These are phyloP conservation scores for Phytopythium sindhum DNA, from an alignment of 352 stramenopile species.

Conservation along the genomic window DNA sequence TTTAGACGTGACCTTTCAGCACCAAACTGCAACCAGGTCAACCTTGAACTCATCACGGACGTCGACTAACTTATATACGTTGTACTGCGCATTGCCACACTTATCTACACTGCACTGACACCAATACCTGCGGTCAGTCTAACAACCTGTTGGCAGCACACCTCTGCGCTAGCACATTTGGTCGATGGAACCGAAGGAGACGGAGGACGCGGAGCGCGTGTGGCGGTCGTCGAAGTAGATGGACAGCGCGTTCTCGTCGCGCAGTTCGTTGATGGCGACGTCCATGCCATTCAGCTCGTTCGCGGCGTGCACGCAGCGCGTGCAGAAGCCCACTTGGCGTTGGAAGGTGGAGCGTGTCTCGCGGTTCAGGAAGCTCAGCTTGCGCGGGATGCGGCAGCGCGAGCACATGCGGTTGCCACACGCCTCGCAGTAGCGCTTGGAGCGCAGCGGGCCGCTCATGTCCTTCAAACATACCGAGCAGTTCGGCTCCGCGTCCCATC, in stretches of 20 bases:
- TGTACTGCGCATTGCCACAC: no score
- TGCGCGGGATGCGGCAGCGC: slow-evolving; percentile 20
- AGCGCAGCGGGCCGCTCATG: slow-evolving; percentile 23
- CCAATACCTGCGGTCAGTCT: no score
- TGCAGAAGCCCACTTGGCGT: slow-evolving; percentile 23
- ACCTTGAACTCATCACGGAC: no score
- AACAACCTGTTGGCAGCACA: no score
- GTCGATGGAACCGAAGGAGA: slow-evolving; percentile 10
- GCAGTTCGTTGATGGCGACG: slow-evolving; percentile 28
- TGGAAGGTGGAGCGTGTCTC: slow-evolving; percentile 15
- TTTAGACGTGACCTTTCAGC: no score
- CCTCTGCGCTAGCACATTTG: background rate
- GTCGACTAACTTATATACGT: no score
- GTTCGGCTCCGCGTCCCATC: slow-evolving; percentile 10
- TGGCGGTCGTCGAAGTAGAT: slow-evolving; percentile 27
- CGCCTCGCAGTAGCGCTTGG: slow-evolving; percentile 30
- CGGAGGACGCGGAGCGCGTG: slow-evolving; percentile 15
- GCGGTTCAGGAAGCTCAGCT: slow-evolving; percentile 19
- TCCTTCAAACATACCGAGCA: slow-evolving; percentile 35
- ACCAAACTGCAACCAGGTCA: background rate
- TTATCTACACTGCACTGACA: no score
- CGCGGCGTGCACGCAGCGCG: slow-evolving; percentile 24
- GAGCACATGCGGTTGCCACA: slow-evolving; percentile 28
- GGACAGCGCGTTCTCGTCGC: slow-evolving; percentile 25
- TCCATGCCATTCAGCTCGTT: slow-evolving; percentile 25